phyloP scores from a whole-genome alignment of 2,329 filamentous ascomycete genomes.

The Arthrobotrys conoides region DNA sequence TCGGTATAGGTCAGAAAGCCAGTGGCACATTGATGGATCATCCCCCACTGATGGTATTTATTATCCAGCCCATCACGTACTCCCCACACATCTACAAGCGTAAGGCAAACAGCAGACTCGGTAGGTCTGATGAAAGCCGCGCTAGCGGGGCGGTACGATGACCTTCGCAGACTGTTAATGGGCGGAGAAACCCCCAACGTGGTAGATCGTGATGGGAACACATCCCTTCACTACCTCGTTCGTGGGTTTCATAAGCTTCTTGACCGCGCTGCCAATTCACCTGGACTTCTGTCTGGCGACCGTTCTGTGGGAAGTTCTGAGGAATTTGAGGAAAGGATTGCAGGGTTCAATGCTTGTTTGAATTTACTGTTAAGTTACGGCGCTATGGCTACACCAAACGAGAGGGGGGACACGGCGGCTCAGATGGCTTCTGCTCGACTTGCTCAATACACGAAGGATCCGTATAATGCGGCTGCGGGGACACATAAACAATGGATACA shows the following conservation, averaged over 20 bases:
- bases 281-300: constrained; percentile 55
- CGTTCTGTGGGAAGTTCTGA: constrained; percentile 45
- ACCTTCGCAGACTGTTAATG: constrained; percentile 48
- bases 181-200: constrained; percentile 51
- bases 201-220: constrained; percentile 58
- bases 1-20: constrained; percentile 61
- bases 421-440: constrained; percentile 53
- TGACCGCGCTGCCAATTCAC: constrained; percentile 45
- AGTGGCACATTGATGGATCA: constrained; percentile 59
- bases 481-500: constrained; percentile 52
- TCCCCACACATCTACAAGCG: constrained; percentile 59
- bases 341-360: constrained; percentile 53
- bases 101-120: constrained; percentile 52
- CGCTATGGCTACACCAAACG: constrained; percentile 53
- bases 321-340: constrained; percentile 51
- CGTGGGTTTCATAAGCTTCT: constrained; percentile 58
- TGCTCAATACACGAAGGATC: constrained; percentile 41
- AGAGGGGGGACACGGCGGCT: constrained; percentile 54
- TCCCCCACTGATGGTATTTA: constrained; percentile 60
- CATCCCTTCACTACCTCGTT: constrained; percentile 57
- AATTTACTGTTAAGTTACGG: constrained; percentile 55
- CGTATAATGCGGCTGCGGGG: constrained; percentile 46
- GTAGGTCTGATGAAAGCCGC: constrained; percentile 59
- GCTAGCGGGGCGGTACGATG: constrained; percentile 48
- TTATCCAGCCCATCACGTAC: constrained; percentile 60